Evolutionary conservation across 2,329 filamentous ascomycete species (phyloP), one percentile per base, ranked within the genome.

Genomic region (Fusarium praegraminearum): DNA sequence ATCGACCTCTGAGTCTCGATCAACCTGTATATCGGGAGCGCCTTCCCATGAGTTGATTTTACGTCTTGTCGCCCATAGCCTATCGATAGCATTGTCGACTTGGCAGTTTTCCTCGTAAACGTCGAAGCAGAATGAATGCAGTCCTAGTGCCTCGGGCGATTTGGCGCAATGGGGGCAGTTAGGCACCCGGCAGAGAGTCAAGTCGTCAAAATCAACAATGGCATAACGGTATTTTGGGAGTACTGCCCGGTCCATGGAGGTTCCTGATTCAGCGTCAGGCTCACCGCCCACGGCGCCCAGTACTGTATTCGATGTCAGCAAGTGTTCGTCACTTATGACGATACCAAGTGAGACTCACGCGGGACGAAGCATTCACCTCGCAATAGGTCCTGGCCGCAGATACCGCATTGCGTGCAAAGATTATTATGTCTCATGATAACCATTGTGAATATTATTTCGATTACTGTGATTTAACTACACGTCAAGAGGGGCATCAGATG

Each of bases 391-490:
- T 49, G 38, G 20, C n/a, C 5, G 9, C 62, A 65, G 12, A 65
- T 44, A 4, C 62, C 62, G 18, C 62, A 65, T 30, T 61, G 54
- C 10, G 15, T 45, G 13, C 61, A 46, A 18, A 65, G 35, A 13
- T 15, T 32, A 24, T n/a, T 32, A 22, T 65, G 61, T 12, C 12
- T 28, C 4, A 8, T 22, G 20, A 30, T 36, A 6, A 5, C n/a
- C 3, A n/a, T 24, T 4, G 9, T 7, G 1, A 36, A 22, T 16
- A 13, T 38, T 35, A 36, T 65, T 15, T 33, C 20, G 24, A 12
- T 8, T 35, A n/a, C 11, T 18, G 7, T 41, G 13, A 7, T 22
- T 18, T 38, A 22, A 22, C 20, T 22, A 24, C 22, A 24, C 7
- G 11, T 16, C 12, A 16, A 38, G 61, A 64, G 62, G 61, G 53